A percentile compares a stretch with the other conserved stretches of the same genome.
phyloP scores from a whole-genome alignment of 805 yeast genomes.

The Zygotorulaspora florentina region DNA sequence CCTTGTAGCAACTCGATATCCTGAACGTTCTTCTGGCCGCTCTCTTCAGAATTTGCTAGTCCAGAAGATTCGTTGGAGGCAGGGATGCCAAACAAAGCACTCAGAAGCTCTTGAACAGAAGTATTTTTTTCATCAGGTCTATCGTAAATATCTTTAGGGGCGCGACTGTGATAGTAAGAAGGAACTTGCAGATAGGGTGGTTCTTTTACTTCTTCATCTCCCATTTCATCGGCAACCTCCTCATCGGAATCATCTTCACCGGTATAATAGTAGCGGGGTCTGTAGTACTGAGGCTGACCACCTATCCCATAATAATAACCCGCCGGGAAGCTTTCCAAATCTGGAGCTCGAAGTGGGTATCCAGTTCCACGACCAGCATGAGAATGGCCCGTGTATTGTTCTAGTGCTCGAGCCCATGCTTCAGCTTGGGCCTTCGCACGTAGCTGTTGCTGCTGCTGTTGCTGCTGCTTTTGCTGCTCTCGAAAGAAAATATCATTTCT shows the following conservation, averaged over 20 bases:
- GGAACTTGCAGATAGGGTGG: constrained; percentile 38
- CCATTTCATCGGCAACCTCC: constrained; percentile 10
- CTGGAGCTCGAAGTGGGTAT: background rate
- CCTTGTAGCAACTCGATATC: constrained; percentile 1
- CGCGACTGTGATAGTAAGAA: constrained; percentile 22
- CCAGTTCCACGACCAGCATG: background rate
- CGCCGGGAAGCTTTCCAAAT: constrained; percentile 9
- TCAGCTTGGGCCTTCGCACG: constrained; percentile 5
- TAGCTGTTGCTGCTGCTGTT: constrained; percentile 5
- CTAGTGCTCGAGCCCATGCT: background rate
- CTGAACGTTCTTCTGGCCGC: background rate
- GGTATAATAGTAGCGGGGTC: constrained; percentile 29
- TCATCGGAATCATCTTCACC: constrained; percentile 35
- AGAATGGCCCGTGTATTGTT: background rate
- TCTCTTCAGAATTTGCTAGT: too few species aligned
- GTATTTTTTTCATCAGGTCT: constrained; percentile 8
- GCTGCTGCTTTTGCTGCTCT: constrained; percentile 9
- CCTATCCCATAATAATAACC: constrained; percentile 15
- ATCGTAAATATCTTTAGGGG: constrained; percentile 8
- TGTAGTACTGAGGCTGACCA: constrained; percentile 24
- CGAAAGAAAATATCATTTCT: constrained; percentile 12
- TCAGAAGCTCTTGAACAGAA: constrained; percentile 18
- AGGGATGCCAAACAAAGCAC: constrained; percentile 22
- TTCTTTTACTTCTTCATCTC: constrained; percentile 35
- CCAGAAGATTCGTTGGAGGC: background rate